Evolutionary conservation across 2,329 filamentous ascomycete genomes (phyloP), one percentile per base, ranked within the genome.

Genomic region (Lanzia echinophila): DNA sequence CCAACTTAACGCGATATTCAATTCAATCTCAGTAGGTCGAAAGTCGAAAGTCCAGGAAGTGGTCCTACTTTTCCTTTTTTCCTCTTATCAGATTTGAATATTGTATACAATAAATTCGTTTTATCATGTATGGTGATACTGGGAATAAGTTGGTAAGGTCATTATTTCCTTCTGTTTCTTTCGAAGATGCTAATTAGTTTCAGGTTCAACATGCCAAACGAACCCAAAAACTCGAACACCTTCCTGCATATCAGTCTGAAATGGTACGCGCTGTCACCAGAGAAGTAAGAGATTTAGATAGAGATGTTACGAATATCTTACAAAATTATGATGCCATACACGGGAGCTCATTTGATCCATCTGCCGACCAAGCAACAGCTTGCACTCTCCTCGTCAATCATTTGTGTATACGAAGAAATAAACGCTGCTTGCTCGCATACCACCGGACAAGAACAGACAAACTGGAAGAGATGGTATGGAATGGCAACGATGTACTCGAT

Each of bases 181-280:
- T 12, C 32, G 12, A 20, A 19, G 46, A 50, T 42, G 17, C 33
- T 50, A 47, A 55, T 56, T 24, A 39, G n/a, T 10, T 43, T 42
- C 15, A 96, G 89, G 91, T 95, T 63, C 87, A 92, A 76, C 88
- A 97, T 76, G 94, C 94, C 69, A 97, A 97, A 78, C 84, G 94
- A 68, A 95, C 88, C 17, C 90, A 94, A 71, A 87, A 88, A 60
- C 82, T 99, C 53, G 75, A 84, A 32, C 84, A 95, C 68, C 81
- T 99, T 2, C 94, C 94, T 1, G 86, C 90, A 3, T 97, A 97
- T 69, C 90, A 95, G 71, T 86, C 90, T 28, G 94, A 97, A 67
- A 80, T 95, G 43, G 89, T 97, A 52, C 90, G 91, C 54, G 82
- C 83, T 19, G 87, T 95, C 47, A 87, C 90, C 2, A 86, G 90